Evolutionary conservation across 139 green algal genomes (phyloP).

Genomic region (Klebsormidium nitens): DNA sequence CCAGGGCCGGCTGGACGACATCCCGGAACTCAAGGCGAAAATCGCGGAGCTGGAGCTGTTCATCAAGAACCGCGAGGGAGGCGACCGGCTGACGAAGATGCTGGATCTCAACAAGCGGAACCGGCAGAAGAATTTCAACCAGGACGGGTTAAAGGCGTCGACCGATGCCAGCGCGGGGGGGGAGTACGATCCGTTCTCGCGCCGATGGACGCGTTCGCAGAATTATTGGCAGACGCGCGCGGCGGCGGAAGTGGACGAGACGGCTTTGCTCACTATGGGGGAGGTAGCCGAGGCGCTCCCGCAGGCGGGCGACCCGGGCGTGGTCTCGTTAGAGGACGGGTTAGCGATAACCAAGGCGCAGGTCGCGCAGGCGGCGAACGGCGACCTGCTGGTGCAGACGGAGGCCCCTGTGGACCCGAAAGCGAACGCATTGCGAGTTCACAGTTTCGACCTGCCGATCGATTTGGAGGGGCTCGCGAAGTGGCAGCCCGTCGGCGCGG

Average conservation of each 20-base stretch:
- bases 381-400: slow-evolving; percentile 1
- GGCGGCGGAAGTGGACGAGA: neutral
- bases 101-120: slow-evolving; percentile 44
- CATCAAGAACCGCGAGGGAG: neutral
- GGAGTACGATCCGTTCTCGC: slow-evolving; percentile 26
- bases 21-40: neutral
- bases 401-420: slow-evolving; percentile 15
- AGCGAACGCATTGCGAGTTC: neutral
- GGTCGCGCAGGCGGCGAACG: too few relatives aligned
- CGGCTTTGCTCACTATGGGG: neutral
- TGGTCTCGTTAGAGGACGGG: neutral
- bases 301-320: too few relatives aligned
- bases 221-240: slow-evolving; percentile 33
- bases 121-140: slow-evolving; percentile 28
- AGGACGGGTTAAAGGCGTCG: too few relatives aligned
- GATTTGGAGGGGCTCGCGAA: slow-evolving; percentile 4
- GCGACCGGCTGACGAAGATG: slow-evolving; percentile 30
- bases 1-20: too few relatives aligned
- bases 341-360: too few relatives aligned
- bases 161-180: slow-evolving; percentile 16
- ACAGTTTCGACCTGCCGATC: slow-evolving; percentile 32
- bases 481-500: too few relatives aligned
- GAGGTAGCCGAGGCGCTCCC: slow-evolving; percentile 11
- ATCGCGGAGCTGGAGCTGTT: slow-evolving; percentile 9
- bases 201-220: slow-evolving; percentile 29